These are phyloP conservation scores for Mikania micrantha DNA, from an alignment of 129 eudicot genomes.

Conservation along the genomic window DNA sequence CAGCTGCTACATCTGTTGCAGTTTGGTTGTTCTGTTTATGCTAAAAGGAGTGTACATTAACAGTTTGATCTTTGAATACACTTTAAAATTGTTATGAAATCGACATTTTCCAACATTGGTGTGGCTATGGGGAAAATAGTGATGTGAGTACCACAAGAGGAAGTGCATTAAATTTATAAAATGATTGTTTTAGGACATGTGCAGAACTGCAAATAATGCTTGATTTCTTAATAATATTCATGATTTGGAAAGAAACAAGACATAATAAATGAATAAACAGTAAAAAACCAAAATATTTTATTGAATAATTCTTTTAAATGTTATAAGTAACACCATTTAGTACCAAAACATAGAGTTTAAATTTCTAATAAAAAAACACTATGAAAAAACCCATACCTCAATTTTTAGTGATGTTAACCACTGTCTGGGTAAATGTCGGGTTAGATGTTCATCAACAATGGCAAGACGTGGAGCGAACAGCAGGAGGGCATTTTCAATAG, in stretches of 20 bases:
- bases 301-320: neutral
- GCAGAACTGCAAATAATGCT: neutral
- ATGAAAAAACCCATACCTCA: constrained; percentile 40
- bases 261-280: neutral
- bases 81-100: neutral
- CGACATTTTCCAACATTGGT: neutral
- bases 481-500: constrained; percentile 80
- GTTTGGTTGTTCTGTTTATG: constrained; percentile 27
- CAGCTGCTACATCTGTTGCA: constrained; percentile 44
- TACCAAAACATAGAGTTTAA: neutral
- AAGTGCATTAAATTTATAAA: neutral
- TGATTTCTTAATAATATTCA: neutral
- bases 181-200: neutral
- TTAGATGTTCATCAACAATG: constrained; percentile 88
- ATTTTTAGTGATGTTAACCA: constrained; percentile 85
- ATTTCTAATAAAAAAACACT: neutral
- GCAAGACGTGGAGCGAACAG: constrained; percentile 88
- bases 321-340: neutral
- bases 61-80: neutral
- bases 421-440: constrained; percentile 64
- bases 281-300: neutral
- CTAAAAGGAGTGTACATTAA: constrained; percentile 27
- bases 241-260: neutral
- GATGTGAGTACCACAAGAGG: neutral
- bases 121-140: neutral